A percentile compares a stretch with the other conserved stretches of the same genome.
Conservation (phyloP, 352 stramenopile species). For the Pythium diclinum region DNA sequence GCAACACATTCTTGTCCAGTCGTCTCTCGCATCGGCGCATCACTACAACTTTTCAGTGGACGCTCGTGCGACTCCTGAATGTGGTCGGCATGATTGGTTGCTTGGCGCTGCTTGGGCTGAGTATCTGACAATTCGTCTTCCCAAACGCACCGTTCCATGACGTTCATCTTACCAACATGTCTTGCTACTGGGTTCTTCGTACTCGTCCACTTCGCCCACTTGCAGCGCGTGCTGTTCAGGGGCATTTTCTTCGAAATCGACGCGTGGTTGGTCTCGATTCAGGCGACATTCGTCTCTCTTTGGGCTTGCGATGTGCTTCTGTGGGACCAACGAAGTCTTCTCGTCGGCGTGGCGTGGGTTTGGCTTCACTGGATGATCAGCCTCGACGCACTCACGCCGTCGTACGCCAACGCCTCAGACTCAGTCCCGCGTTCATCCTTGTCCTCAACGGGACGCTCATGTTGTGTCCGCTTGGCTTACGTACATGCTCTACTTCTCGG, state of each 20-base stretch:
- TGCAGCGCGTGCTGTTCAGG: slow-evolving; percentile 8
- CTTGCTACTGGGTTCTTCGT: background rate
- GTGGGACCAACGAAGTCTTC: slow-evolving; percentile 9
- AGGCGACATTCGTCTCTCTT: slow-evolving; percentile 4
- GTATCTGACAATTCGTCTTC: too few species aligned
- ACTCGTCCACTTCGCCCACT: slow-evolving; percentile 6
- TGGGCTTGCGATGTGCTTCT: slow-evolving; percentile 10
- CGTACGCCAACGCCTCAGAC: background rate
- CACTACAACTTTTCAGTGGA: too few species aligned
- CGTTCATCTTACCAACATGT: too few species aligned
- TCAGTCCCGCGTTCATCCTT: slow-evolving; percentile 12
- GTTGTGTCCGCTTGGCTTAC: slow-evolving; percentile 3
- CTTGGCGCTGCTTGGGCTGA: too few species aligned
- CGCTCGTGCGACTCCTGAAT: background rate
- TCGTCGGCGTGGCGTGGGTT: slow-evolving; percentile 10
- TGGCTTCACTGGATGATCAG: slow-evolving; percentile 22
- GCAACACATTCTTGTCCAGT: slow-evolving; percentile 6
- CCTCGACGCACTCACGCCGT: slow-evolving; percentile 19
- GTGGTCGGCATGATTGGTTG: too few species aligned
- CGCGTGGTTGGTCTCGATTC: slow-evolving; percentile 22
- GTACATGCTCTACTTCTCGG: slow-evolving; percentile 6
- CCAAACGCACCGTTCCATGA: too few species aligned
- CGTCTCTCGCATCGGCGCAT: too few species aligned
- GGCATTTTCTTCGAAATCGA: slow-evolving; percentile 18
- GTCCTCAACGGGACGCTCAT: slow-evolving; percentile 5